Percentiles rank a stretch among this genome's conserved stretches.
phyloP scores from a whole-genome alignment of 225 moss, liverwort and hornwort genomes.

The Neckera pumila region DNA sequence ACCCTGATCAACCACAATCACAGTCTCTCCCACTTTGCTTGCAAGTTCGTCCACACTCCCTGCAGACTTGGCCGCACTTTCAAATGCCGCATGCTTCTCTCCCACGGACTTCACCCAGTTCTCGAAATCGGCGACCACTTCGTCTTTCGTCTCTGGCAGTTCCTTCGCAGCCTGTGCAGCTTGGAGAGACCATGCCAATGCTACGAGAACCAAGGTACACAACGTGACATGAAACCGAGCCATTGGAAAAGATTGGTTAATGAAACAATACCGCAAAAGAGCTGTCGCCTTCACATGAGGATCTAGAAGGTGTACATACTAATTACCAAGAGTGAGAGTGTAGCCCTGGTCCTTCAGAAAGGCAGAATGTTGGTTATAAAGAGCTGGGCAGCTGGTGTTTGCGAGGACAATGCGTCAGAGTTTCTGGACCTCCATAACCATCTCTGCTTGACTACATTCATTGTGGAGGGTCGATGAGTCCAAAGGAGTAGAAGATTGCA shows the following conservation, averaged over 20 bases:
- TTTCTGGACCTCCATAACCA: neutral
- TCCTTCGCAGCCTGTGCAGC: neutral
- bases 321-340: neutral
- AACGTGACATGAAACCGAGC: neutral
- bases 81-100: constrained; percentile 23
- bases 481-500: neutral
- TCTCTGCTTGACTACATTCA: constrained; percentile 13
- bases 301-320: neutral
- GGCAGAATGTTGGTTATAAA: constrained; percentile 1
- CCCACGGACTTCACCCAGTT: constrained; percentile 31
- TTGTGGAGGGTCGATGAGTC: neutral
- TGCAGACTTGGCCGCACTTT: constrained; percentile 2
- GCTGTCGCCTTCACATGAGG: neutral
- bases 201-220: neutral
- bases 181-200: neutral
- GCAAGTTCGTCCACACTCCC: constrained; percentile 10
- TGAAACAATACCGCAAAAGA: neutral
- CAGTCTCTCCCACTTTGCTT: constrained; percentile 25
- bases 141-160: constrained; percentile 8
- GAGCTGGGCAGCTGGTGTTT: neutral
- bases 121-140: constrained; percentile 27
- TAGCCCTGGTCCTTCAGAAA: rapidly evolving
- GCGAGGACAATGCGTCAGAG: neutral
- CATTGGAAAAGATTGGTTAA: neutral
- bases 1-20: constrained; percentile 49